A percentile compares a stretch with the other conserved stretches of the same genome.
These are phyloP conservation scores for Murraya paniculata DNA, from an alignment of 345 rosid genomes.

Conservation along the genomic window DNA sequence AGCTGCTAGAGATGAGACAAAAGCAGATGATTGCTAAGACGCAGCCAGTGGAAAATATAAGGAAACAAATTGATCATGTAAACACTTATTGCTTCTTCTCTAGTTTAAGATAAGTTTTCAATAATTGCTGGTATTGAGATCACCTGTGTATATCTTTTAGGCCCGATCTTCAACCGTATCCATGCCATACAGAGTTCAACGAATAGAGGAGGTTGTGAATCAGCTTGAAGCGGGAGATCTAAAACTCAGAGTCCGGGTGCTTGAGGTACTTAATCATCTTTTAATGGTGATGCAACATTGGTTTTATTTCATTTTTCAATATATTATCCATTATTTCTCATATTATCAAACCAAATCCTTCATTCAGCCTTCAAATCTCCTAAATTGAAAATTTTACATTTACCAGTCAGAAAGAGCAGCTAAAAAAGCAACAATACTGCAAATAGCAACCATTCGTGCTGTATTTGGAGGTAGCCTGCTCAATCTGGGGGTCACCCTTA, in stretches of 20 bases:
- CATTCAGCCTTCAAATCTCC: too few species aligned
- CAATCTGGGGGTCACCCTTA: slow-evolving; percentile 70
- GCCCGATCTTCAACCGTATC: slow-evolving; percentile 73
- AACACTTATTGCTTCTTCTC: slow-evolving; percentile 9
- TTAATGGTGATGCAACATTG: neutral
- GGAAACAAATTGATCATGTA: slow-evolving; percentile 93
- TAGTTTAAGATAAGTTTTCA: neutral
- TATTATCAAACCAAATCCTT: neutral
- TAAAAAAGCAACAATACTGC: slow-evolving; percentile 69
- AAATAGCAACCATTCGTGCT: slow-evolving; percentile 88
- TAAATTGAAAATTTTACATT: neutral
- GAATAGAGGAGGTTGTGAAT: slow-evolving; percentile 80
- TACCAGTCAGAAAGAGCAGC: slow-evolving; percentile 91
- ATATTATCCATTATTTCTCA: neutral
- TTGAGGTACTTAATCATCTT: slow-evolving; percentile 53
- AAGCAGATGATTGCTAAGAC: slow-evolving; percentile 39
- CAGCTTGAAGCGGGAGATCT: slow-evolving; percentile 87
- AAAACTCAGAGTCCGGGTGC: slow-evolving; percentile 87
- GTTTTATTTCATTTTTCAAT: neutral
- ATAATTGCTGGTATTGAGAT: neutral
- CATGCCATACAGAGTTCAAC: slow-evolving; percentile 80
- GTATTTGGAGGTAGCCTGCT: slow-evolving; percentile 79
- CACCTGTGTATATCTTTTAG: slow-evolving; percentile 34
- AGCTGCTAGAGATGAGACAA: slow-evolving; percentile 69
- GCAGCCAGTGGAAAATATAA: slow-evolving; percentile 67